A percentile compares a stretch with the other conserved stretches of the same genome.
Evolutionary conservation across 2,329 filamentous ascomycete species (phyloP).

Genomic region (Pseudogymnoascus sp.): DNA sequence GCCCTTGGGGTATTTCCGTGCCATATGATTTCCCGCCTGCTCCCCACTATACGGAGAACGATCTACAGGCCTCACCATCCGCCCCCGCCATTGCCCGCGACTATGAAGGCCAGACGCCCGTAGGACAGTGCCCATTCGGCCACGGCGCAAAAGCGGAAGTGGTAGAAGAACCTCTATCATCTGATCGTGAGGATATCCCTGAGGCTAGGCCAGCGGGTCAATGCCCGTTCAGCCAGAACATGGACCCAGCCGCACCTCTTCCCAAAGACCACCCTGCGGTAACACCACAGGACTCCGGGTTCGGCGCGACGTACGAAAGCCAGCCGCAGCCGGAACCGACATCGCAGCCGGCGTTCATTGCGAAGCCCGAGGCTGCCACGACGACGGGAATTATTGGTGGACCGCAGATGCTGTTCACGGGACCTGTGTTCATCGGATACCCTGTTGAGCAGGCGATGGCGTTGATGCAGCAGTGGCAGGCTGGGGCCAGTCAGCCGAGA

Average conservation of each 20-base stretch:
- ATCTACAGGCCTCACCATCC: slow-evolving; percentile 46
- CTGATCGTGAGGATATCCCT: not conserved
- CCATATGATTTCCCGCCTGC: slow-evolving; percentile 46
- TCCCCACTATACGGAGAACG: slow-evolving; percentile 22
- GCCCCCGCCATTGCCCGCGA: slow-evolving; percentile 35
- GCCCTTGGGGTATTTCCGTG: slow-evolving; percentile 86
- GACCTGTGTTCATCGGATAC: slow-evolving; percentile 91
- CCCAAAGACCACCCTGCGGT: slow-evolving; percentile 1
- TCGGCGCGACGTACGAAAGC: not conserved
- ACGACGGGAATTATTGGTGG: slow-evolving; percentile 12
- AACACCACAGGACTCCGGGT: slow-evolving; percentile 8
- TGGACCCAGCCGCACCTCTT: slow-evolving; percentile 8
- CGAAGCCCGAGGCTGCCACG: slow-evolving; percentile 13
- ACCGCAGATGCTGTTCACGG: slow-evolving; percentile 79
- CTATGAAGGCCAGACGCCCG: slow-evolving; percentile 18
- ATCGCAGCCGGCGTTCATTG: not conserved
- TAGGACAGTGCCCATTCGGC: slow-evolving; percentile 50
- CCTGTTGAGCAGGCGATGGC: slow-evolving; percentile 72
- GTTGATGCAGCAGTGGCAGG: slow-evolving; percentile 49
- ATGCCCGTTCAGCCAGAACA: slow-evolving; percentile 33
- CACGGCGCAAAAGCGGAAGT: slow-evolving; percentile 17
- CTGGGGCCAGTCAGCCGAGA: not conserved
- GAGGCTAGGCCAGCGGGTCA: slow-evolving; percentile 16
- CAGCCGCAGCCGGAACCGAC: not conserved
- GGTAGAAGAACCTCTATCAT: slow-evolving; percentile 7